Evolutionary conservation across 352 stramenopile genomes (phyloP).

Genomic region (Phytophthora capsici): DNA sequence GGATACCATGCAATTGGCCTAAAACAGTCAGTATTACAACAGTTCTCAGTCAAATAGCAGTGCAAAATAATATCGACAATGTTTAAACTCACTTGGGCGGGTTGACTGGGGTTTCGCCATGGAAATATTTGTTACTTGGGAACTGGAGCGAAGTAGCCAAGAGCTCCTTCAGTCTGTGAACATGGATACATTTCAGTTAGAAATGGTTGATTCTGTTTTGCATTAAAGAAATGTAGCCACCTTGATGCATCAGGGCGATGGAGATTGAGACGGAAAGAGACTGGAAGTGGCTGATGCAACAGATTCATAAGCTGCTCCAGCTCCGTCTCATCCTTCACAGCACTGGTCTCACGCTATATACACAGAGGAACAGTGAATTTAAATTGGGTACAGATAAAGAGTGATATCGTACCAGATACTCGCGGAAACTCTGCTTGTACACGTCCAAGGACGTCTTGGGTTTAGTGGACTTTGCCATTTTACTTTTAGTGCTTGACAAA

Average conservation of each 20-base stretch:
- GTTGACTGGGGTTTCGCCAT: conserved; percentile 64
- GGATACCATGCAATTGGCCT: conserved; percentile 85
- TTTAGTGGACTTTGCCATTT: conserved; percentile 25
- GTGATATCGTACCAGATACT: conserved; percentile 52
- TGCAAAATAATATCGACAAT: background rate
- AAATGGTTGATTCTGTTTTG: background rate
- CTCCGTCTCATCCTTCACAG: conserved; percentile 56
- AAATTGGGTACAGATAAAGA: background rate
- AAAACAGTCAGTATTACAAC: background rate
- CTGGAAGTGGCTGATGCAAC: conserved; percentile 76
- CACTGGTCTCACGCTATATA: conserved; percentile 61
- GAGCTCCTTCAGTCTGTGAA: conserved; percentile 50
- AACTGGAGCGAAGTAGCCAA: conserved; percentile 70
- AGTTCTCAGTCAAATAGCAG: background rate
- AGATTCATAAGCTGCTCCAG: conserved; percentile 72
- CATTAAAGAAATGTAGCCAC: conserved; percentile 20
- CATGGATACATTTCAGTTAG: conserved; percentile 10
- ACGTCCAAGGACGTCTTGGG: conserved; percentile 67
- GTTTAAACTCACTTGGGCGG: conserved; percentile 50
- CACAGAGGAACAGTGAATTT: background rate
- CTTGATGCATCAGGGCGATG: conserved; percentile 62
- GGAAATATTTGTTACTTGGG: conserved; percentile 50
- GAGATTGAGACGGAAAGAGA: conserved; percentile 86
- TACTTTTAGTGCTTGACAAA: conserved; percentile 10
- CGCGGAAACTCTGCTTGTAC: conserved; percentile 87